Percentiles rank a stretch among this genome's conserved stretches.
These are phyloP conservation scores for Aspergillus cristatus DNA, from an alignment of 495 filamentous ascomycete species.

Conservation along the genomic window DNA sequence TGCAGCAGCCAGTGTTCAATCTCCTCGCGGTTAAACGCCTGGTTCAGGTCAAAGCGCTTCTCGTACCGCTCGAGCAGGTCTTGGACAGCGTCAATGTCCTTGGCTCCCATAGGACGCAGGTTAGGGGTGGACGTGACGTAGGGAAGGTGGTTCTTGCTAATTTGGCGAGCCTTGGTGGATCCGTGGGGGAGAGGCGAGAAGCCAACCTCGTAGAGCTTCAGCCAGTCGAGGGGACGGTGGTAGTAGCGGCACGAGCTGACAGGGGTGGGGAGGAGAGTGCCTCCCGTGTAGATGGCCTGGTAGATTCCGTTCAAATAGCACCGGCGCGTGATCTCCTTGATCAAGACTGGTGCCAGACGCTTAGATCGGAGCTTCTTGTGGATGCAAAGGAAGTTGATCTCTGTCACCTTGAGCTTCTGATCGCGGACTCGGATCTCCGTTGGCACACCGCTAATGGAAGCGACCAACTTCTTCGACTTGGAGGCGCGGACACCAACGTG, in stretches of 20 bases:
- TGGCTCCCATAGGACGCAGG: slow-evolving; percentile 68
- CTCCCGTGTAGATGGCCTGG: slow-evolving; percentile 93
- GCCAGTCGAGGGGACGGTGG: slow-evolving; percentile 87
- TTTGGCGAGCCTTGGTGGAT: slow-evolving; percentile 73
- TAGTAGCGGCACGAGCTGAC: slow-evolving; percentile 90
- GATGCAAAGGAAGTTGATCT: slow-evolving; percentile 96
- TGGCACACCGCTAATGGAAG: slow-evolving; percentile 90
- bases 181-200: slow-evolving; percentile 76
- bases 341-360: slow-evolving; percentile 81
- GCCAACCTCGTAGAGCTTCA: slow-evolving; percentile 86
- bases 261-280: slow-evolving; percentile 80
- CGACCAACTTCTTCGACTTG: slow-evolving; percentile 72
- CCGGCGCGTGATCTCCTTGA: slow-evolving; percentile 91
- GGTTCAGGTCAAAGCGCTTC: slow-evolving; percentile 72
- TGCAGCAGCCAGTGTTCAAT: slow-evolving; percentile 82
- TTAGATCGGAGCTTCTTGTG: slow-evolving; percentile 96
- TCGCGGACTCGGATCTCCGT: slow-evolving; percentile 70
- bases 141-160: slow-evolving; percentile 71
- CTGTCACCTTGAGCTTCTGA: slow-evolving; percentile 64
- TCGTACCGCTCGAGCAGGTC: slow-evolving; percentile 70
- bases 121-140: slow-evolving; percentile 58
- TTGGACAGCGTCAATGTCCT: slow-evolving; percentile 70
- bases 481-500: slow-evolving; percentile 83
- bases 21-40: slow-evolving; percentile 69
- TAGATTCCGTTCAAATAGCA: slow-evolving; percentile 76